Evolutionary conservation across 345 rosid genomes (phyloP), one percentile per base, ranked within the genome.

Genomic region (Lenwebbia sp.): DNA sequence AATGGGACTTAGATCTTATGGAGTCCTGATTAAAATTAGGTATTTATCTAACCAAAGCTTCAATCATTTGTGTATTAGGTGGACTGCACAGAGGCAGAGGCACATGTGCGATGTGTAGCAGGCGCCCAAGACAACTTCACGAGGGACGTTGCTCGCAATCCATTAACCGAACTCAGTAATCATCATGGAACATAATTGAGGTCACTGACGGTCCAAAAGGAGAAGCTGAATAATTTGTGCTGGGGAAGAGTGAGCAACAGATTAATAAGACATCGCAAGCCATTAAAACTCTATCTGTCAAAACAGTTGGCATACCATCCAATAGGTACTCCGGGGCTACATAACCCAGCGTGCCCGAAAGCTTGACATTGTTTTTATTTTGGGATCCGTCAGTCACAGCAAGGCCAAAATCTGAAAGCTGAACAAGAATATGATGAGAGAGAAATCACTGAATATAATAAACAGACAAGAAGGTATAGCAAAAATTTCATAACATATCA

Each of bases 341-440:
- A 84, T 97, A 97, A 81, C 99, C 99, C 86, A 96, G 90, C 0
- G 99, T 96, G 85, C 99, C 99, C 1, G 99, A 96, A 82, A 97
- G 96, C 90, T 96, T 95, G 90, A 92, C 92, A 86, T 95, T 93
- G 87, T 90, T 93, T 90, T 90, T 94, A 90, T 94, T 93, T 74
- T 91, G 93, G 86, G 92, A 87, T 44, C 95, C 94, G 86, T 92
- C 91, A 8, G 93, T 90, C 86, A 97, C 96, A 70, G 99, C 99
- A 70, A 97, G 98, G 86, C 99, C 99, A 87, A 97, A 97, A 93
- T 97, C 99, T 54, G 99, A 96, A 23, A 97, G 94, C 99, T 97
- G 94, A 88, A 76, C 89, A 81, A 54, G 83, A 81, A 84, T 88
- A 60, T 82, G 28, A 74, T 82, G 84, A 78, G 54, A 84, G 33